Evolutionary conservation across 192 early-diverging fungal species (phyloP).

Genomic region (Piromyces sp.): DNA sequence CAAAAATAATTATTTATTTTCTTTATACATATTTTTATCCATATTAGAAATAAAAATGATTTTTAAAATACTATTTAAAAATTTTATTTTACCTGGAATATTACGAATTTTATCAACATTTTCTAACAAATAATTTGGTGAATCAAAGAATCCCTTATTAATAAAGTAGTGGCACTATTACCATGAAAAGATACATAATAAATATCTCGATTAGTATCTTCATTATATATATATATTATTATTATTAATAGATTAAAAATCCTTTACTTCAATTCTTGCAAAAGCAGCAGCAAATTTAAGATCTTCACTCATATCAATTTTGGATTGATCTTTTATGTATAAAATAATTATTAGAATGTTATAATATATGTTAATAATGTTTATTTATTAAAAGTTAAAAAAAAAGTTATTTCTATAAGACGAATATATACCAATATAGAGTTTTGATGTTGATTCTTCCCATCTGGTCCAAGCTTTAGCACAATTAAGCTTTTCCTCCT

Average conservation of each 20-base stretch:
- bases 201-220: too few species aligned
- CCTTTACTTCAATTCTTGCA: constrained; percentile 53
- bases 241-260: too few species aligned
- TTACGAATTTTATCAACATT: constrained; percentile 46
- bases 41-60: too few species aligned
- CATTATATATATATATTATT: too few species aligned
- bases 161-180: constrained; percentile 27
- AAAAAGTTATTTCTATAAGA: neutral
- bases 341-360: too few species aligned
- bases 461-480: constrained; percentile 28
- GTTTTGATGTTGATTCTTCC: constrained; percentile 3
- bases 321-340: constrained; percentile 13
- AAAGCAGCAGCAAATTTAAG: constrained; percentile 43
- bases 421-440: constrained; percentile 1
- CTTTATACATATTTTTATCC: neutral
- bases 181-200: too few species aligned
- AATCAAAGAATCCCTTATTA: constrained; percentile 55
- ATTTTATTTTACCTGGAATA: constrained; percentile 26
- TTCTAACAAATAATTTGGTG: constrained; percentile 35
- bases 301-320: constrained; percentile 35
- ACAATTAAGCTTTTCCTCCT: constrained; percentile 20
- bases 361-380: too few species aligned
- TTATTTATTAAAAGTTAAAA: too few species aligned
- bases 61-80: too few species aligned
- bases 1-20: neutral